phyloP scores from a whole-genome alignment of 2,329 filamentous ascomycete genomes.

The Monilinia polystroma region DNA sequence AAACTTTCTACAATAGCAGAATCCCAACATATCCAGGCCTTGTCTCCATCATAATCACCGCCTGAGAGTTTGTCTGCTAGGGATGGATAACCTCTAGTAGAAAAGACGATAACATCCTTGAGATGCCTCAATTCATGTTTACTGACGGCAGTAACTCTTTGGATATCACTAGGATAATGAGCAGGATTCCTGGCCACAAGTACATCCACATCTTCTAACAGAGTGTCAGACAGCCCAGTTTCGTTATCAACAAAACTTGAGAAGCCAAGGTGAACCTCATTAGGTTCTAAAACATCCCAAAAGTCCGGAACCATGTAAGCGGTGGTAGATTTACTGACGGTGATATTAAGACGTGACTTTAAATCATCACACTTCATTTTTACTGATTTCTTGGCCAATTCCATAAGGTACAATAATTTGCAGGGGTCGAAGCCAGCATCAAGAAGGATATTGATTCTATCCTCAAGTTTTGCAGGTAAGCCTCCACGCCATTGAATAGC shows the following conservation, averaged over 20 bases:
- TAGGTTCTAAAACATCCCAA: conserved; percentile 55
- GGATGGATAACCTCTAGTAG: conserved; percentile 58
- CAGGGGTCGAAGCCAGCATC: conserved; percentile 59
- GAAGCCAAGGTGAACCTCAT: conserved; percentile 68
- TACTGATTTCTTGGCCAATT: conserved; percentile 42
- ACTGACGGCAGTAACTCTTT: conserved; percentile 61
- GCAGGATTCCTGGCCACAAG: conserved; percentile 70
- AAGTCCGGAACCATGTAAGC: conserved; percentile 70
- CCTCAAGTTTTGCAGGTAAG: conserved; percentile 42
- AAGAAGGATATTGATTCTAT: conserved; percentile 55
- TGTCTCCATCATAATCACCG: conserved; percentile 79
- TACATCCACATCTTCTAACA: conserved; percentile 58
- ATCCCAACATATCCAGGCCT: conserved; percentile 78
- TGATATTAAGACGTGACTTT: conserved; percentile 59
- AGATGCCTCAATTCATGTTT: conserved; percentile 62
- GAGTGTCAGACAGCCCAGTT: conserved; percentile 52
- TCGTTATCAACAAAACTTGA: conserved; percentile 57
- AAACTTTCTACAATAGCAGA: conserved; percentile 64
- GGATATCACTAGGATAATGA: conserved; percentile 69
- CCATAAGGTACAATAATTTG: conserved; percentile 49
- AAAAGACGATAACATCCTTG: conserved; percentile 79
- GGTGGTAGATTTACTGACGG: conserved; percentile 59
- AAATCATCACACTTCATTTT: conserved; percentile 34
- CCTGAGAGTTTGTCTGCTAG: conserved; percentile 72
- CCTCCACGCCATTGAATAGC: conserved; percentile 31